These are phyloP conservation scores for Phytophthora brassicae DNA, from an alignment of 352 stramenopile genomes.

Conservation along the genomic window DNA sequence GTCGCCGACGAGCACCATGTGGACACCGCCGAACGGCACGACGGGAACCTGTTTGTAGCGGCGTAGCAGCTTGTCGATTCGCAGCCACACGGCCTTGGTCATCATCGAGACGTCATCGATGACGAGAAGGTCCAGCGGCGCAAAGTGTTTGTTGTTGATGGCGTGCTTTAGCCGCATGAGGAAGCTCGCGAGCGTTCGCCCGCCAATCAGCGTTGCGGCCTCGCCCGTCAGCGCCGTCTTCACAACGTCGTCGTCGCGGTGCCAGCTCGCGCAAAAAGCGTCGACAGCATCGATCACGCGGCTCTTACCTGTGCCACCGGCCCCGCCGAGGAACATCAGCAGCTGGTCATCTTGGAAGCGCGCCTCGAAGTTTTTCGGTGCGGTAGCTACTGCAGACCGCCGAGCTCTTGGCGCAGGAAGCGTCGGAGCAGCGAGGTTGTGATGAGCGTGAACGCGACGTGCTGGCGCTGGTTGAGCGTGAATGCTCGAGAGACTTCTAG, in stretches of 20 bases:
- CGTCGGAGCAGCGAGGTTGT: not conserved
- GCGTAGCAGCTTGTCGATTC: not conserved
- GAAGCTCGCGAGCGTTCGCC: not conserved
- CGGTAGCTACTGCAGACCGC: not conserved
- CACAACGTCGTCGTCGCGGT: too few species aligned
- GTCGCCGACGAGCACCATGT: too few species aligned
- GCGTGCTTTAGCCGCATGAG: not conserved
- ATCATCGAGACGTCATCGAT: not conserved
- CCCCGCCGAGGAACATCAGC: conserved; percentile 12
- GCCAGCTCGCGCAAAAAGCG: conserved; percentile 3
- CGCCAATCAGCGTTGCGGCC: not conserved
- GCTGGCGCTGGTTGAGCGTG: conserved; percentile 12
- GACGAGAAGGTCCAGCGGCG: not conserved
- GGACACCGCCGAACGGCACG: not conserved
- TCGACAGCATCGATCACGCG: conserved; percentile 10
- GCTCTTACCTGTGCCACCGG: conserved; percentile 12
- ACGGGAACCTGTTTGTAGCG: not conserved
- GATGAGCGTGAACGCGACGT: conserved; percentile 7
- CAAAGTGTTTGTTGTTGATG: not conserved
- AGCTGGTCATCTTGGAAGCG: conserved; percentile 8
- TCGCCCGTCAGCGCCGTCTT: not conserved
- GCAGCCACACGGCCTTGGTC: not conserved
- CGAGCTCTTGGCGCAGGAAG: conserved; percentile 5
- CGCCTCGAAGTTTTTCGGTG: conserved; percentile 2
- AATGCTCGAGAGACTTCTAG: conserved; percentile 4